These are phyloP conservation scores for Cryphonectria naterciae DNA, from an alignment of 2,329 filamentous ascomycete species.

Conservation along the genomic window DNA sequence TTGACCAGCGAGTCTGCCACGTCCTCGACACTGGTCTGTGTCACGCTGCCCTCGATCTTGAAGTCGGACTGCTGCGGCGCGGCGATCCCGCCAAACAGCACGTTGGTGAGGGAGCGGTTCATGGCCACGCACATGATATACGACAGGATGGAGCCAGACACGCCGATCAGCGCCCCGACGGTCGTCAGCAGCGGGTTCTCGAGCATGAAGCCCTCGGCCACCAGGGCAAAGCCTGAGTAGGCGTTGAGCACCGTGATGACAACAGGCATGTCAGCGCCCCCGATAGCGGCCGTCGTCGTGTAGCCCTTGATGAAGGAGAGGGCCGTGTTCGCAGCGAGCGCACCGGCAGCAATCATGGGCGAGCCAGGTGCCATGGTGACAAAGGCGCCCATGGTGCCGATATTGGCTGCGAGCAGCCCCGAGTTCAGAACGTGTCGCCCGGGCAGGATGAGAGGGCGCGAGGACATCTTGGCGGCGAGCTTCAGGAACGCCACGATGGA, in stretches of 20 bases:
- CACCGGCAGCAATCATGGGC: constrained; percentile 77
- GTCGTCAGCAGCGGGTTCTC: constrained; percentile 84
- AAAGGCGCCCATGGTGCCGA: constrained; percentile 83
- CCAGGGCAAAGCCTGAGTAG: constrained; percentile 87
- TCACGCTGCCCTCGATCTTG: constrained; percentile 80
- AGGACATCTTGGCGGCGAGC: constrained; percentile 80
- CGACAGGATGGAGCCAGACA: constrained; percentile 85
- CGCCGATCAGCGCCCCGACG: constrained; percentile 84
- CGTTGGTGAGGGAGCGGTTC: constrained; percentile 88
- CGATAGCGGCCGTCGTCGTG: constrained; percentile 86
- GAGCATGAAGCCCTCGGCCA: constrained; percentile 91
- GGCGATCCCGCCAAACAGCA: constrained; percentile 82
- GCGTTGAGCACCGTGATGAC: constrained; percentile 90
- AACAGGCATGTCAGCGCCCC: constrained; percentile 92
- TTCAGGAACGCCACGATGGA: constrained; percentile 90
- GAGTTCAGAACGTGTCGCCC: constrained; percentile 78
- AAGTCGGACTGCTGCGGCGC: constrained; percentile 65
- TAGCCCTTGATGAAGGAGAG: constrained; percentile 86
- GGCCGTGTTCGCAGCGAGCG: constrained; percentile 74
- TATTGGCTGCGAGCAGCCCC: constrained; percentile 73
- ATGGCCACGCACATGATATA: constrained; percentile 89
- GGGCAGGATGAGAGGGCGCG: constrained; percentile 71
- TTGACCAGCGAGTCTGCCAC: constrained; percentile 75
- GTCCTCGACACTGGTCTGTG: constrained; percentile 78
- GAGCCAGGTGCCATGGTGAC: constrained; percentile 80